Base-by-base conservation (phyloP, 2,329 filamentous ascomycete genomes). In the Neofusicoccum cordaticola region DNA sequence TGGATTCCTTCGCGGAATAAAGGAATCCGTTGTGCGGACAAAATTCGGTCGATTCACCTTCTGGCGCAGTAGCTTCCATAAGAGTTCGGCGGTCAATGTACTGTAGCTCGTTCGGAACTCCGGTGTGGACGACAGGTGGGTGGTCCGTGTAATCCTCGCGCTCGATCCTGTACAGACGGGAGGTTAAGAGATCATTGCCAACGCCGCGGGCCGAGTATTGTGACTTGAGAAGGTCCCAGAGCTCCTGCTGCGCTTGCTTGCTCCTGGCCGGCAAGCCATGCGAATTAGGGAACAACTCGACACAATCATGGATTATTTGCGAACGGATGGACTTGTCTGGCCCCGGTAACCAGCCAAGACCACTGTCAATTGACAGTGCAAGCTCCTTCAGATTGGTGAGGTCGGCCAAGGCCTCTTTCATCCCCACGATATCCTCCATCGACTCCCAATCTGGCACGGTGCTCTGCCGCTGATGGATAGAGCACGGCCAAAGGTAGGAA, bases 341-440 rank as follows among this genome's bases (percentile, higher is more conserved):
- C 0, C 88, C 88, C 52, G 79, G 78, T 11, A 91, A 80, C 81
- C 87, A 91, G 11, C 89, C 89, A 42, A 91, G 79, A 9, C 89
- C 88, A 64, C 84, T 87, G 70, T 90, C 86, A 45, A 90, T 82
- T 17, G 86, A 90, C 3, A 92, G 75, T 0, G 85, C 89, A n/a
- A 92, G 80, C 66, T 90, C 87, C 41, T 79, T 81, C 2, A 88
- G 83, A 8, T 81, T 80, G 1, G 72, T 76, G 1, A 90, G 79
- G 61, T 82, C 84, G 11, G 79, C 79, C 64, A 92, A 82, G 2
- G 88, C 87, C 39, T 81, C 79, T 66, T 82, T 85, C 85, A 90
- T 87, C 35, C 82, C 82, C 9, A 81, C 79, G 0, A 83, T 86
- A 69, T 89, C 86, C 68, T 91, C 88, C 4, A 88, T 84, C 60